Conservation (phyloP, 331 rosid genomes). For the Rosa hybrid region DNA sequence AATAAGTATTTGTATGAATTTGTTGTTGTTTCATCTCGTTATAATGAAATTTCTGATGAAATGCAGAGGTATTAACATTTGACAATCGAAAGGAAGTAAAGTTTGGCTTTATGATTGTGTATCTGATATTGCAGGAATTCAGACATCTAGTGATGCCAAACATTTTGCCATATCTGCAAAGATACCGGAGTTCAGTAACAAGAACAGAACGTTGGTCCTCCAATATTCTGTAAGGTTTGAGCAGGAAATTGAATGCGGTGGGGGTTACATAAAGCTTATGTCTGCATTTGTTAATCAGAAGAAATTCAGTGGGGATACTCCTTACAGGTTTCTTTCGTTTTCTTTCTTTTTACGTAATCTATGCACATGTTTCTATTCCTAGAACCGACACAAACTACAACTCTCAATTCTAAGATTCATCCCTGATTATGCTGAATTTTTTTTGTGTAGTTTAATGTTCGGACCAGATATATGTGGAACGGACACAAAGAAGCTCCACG, state of each 20-base stretch:
- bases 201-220: constrained; percentile 71
- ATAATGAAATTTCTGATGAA: background rate
- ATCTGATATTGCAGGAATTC: constrained; percentile 55
- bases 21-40: background rate
- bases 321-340: constrained; percentile 57
- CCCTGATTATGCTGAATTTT: constrained; percentile 27
- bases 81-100: constrained; percentile 14
- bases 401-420: constrained; percentile 10
- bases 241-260: constrained; percentile 90
- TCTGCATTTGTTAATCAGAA: constrained; percentile 89
- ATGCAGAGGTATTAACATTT: constrained; percentile 12
- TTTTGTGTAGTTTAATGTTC: constrained; percentile 64
- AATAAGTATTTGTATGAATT: background rate
- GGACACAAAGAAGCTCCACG: constrained; percentile 79
- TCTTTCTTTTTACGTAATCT: constrained; percentile 14
- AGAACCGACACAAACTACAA: background rate
- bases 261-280: constrained; percentile 81
- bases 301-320: constrained; percentile 86
- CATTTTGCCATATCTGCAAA: constrained; percentile 83
- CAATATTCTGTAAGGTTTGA: constrained; percentile 79
- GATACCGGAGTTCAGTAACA: constrained; percentile 70
- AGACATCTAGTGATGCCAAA: constrained; percentile 73
- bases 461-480: constrained; percentile 93
- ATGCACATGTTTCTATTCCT: background rate
- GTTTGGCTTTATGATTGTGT: constrained; percentile 3